Percentiles rank a stretch among this genome's conserved stretches.
These are phyloP conservation scores for Penicillium aurantiogriseum DNA, from an alignment of 2,329 filamentous ascomycete species.

Conservation along the genomic window DNA sequence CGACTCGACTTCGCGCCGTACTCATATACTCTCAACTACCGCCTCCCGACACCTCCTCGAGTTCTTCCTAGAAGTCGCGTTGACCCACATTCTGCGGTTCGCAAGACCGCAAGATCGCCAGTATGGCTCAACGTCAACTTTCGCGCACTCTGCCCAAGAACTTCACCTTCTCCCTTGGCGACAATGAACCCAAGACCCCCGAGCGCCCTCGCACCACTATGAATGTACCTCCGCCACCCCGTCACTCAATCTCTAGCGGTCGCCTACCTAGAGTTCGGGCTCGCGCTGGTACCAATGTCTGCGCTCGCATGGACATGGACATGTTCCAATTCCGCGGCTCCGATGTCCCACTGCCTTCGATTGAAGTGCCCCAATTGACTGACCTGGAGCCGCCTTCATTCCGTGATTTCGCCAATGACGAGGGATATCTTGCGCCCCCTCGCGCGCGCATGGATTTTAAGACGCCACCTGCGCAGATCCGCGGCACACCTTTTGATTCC, in stretches of 20 bases:
- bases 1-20: slow-evolving; percentile 10
- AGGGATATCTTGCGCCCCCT: slow-evolving; percentile 42
- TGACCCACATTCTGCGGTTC: slow-evolving; percentile 11
- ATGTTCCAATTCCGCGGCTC: slow-evolving; percentile 33
- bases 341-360: slow-evolving; percentile 46
- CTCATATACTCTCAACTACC: background rate
- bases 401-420: slow-evolving; percentile 29
- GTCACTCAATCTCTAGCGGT: slow-evolving; percentile 43
- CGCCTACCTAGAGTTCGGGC: slow-evolving; percentile 43
- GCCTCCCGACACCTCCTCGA: slow-evolving; percentile 6
- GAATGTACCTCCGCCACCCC: slow-evolving; percentile 46
- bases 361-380: slow-evolving; percentile 38
- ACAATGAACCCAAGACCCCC: slow-evolving; percentile 44
- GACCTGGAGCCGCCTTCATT: slow-evolving; percentile 27
- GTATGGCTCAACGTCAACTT: slow-evolving; percentile 42
- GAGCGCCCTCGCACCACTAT: slow-evolving; percentile 41
- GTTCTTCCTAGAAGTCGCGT: slow-evolving; percentile 9
- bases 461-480: slow-evolving; percentile 48
- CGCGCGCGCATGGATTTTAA: slow-evolving; percentile 40
- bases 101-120: slow-evolving; percentile 10
- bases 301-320: slow-evolving; percentile 36
- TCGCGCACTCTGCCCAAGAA: slow-evolving; percentile 50
- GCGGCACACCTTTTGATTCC: slow-evolving; percentile 35
- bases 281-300: slow-evolving; percentile 39
- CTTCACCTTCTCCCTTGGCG: slow-evolving; percentile 43